A percentile compares a stretch with the other conserved stretches of the same genome.
Conservation (phyloP, 768 basidiomycete genomes). For the Boletales sp. region DNA sequence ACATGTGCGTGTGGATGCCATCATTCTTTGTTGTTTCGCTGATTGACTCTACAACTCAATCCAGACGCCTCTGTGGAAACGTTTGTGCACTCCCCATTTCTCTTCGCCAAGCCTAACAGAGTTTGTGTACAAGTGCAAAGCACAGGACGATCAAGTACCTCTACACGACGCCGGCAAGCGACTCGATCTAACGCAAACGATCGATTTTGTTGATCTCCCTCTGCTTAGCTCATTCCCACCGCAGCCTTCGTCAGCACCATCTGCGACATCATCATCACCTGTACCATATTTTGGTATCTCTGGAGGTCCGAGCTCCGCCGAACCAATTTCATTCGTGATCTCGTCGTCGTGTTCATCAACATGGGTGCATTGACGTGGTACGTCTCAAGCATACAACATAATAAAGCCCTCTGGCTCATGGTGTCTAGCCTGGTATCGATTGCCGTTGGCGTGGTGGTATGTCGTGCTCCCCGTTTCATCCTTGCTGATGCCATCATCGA, state of each 20-base stretch:
- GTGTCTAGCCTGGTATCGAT: constrained; percentile 8
- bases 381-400: not conserved
- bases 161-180: constrained; percentile 6
- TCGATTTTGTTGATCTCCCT: not conserved
- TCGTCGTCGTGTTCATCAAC: constrained; percentile 12
- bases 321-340: constrained; percentile 1
- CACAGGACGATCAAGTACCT: constrained; percentile 2
- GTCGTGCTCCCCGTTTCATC: not conserved
- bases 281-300: constrained; percentile 6
- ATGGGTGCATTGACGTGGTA: constrained; percentile 17
- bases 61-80: not conserved
- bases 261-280: constrained; percentile 12
- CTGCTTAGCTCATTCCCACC: constrained; percentile 6
- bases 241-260: constrained; percentile 2
- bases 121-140: not conserved
- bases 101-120: not conserved
- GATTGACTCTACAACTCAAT: not conserved
- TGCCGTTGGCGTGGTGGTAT: constrained; percentile 4
- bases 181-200: no score
- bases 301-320: constrained; percentile 13
- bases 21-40: not conserved
- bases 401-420: no score
- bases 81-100: not conserved
- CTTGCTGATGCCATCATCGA: not conserved
- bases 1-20: not conserved